Conservation (phyloP, 495 filamentous ascomycete species). For the Lasiosphaeria hispida region DNA sequence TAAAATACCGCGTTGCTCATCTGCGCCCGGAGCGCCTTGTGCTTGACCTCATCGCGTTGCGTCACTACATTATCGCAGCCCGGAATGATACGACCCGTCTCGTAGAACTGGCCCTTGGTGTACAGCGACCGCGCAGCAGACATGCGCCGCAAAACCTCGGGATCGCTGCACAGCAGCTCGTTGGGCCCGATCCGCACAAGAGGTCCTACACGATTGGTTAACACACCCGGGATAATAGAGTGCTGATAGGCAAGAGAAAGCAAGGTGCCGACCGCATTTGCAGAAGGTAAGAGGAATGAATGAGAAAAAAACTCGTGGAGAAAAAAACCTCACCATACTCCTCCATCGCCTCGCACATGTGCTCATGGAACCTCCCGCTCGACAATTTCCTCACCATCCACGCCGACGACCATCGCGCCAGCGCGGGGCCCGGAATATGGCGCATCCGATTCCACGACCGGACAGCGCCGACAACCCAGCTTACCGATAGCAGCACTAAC, state of each 20-base stretch:
- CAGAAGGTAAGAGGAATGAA: background rate
- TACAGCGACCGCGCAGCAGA: conserved; percentile 30
- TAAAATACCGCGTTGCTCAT: conserved; percentile 23
- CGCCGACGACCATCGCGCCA: conserved; percentile 20
- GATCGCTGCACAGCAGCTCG: conserved; percentile 40
- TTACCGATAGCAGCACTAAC: background rate
- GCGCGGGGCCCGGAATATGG: conserved; percentile 25
- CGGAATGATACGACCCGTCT: conserved; percentile 42
- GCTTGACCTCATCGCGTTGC: conserved; percentile 24
- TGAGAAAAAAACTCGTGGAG: too few species aligned
- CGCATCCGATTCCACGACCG: conserved; percentile 24
- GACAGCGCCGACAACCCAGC: background rate
- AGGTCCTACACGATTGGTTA: conserved; percentile 7
- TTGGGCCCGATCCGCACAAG: conserved; percentile 48
- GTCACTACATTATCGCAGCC: conserved; percentile 40
- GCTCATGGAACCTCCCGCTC: conserved; percentile 17
- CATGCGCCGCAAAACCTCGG: conserved; percentile 32
- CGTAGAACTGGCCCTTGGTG: conserved; percentile 40
- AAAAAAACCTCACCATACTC: background rate
- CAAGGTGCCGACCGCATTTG: background rate
- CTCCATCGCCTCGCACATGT: conserved; percentile 27
- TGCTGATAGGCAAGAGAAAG: background rate
- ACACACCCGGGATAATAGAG: background rate
- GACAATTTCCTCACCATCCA: conserved; percentile 21
- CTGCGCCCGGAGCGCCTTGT: conserved; percentile 35